Percentiles rank a stretch among this genome's conserved stretches.
Evolutionary conservation across 495 filamentous ascomycete genomes (phyloP).

Genomic region (Ascodesmis nigricans): DNA sequence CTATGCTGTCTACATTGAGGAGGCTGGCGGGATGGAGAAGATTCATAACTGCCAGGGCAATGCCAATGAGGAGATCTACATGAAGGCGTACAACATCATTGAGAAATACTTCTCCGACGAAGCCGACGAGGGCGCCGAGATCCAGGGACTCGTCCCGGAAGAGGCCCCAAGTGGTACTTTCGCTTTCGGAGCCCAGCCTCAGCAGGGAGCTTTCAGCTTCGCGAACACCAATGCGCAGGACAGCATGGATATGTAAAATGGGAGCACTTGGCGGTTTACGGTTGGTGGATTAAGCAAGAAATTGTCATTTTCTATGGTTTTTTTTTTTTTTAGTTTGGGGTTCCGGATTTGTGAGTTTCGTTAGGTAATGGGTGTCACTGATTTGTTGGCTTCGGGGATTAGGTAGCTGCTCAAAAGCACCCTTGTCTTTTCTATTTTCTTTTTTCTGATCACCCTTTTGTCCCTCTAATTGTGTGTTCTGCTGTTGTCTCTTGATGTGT

Average conservation of each 20-base stretch:
- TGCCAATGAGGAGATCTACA: constrained; percentile 99
- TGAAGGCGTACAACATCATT: constrained; percentile 99
- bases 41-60: constrained; percentile 99
- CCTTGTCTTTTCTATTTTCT: no score
- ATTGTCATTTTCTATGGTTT: no score
- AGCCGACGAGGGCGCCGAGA: constrained; percentile 46
- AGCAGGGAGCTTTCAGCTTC: constrained; percentile 74
- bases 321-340: no score
- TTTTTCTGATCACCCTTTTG: no score
- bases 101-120: constrained; percentile 99
- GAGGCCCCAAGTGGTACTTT: constrained; percentile 40
- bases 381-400: no score
- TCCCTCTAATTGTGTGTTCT: no score
- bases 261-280: no score
- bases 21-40: constrained; percentile 98
- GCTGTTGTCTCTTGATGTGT: no score
- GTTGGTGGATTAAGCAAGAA: no score
- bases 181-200: constrained; percentile 59
- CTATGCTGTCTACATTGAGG: constrained; percentile 95
- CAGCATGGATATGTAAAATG: constrained; percentile 92
- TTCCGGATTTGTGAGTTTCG: no score
- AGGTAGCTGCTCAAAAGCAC: no score
- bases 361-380: no score
- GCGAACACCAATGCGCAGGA: constrained; percentile 76
- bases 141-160: constrained; percentile 40